These are phyloP conservation scores for Debaryomyces singareniensis DNA, from an alignment of 1,139 yeast species.

Conservation along the genomic window DNA sequence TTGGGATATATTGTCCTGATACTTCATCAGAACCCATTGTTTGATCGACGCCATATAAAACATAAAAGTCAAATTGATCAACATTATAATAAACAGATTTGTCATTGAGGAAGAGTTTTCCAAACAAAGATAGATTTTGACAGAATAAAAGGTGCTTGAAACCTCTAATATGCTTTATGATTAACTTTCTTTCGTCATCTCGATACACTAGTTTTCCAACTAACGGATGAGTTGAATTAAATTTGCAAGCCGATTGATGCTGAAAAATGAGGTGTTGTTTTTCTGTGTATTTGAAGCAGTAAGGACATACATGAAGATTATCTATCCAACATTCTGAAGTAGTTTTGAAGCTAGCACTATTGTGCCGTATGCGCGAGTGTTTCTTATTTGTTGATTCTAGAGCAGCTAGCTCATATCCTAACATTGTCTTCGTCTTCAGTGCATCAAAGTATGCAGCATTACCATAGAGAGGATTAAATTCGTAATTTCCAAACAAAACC, in stretches of 20 bases:
- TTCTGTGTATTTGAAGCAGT: slow-evolving; percentile 76
- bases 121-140: slow-evolving; percentile 78
- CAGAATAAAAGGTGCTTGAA: slow-evolving; percentile 57
- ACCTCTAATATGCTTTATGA: slow-evolving; percentile 66
- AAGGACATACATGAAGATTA: slow-evolving; percentile 64
- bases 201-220: slow-evolving; percentile 67
- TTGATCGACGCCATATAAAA: slow-evolving; percentile 48
- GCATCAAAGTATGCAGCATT: slow-evolving; percentile 63
- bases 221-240: slow-evolving; percentile 26
- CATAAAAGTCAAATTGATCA: slow-evolving; percentile 74
- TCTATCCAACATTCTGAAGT: slow-evolving; percentile 45
- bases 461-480: slow-evolving; percentile 81
- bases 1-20: slow-evolving; percentile 35
- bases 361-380: slow-evolving; percentile 1
- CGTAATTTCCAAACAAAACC: slow-evolving; percentile 59
- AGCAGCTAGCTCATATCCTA: slow-evolving; percentile 22
- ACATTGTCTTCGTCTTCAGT: slow-evolving; percentile 17
- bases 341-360: slow-evolving; percentile 2
- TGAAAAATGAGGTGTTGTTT: slow-evolving; percentile 24
- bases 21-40: not conserved
- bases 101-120: slow-evolving; percentile 84
- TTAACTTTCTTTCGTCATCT: slow-evolving; percentile 39
- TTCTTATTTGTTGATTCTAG: not conserved
- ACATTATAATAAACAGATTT: slow-evolving; percentile 81
- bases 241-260: slow-evolving; percentile 44